Base-by-base conservation (phyloP, 352 stramenopile genomes). In the Pythium brachiatum region DNA sequence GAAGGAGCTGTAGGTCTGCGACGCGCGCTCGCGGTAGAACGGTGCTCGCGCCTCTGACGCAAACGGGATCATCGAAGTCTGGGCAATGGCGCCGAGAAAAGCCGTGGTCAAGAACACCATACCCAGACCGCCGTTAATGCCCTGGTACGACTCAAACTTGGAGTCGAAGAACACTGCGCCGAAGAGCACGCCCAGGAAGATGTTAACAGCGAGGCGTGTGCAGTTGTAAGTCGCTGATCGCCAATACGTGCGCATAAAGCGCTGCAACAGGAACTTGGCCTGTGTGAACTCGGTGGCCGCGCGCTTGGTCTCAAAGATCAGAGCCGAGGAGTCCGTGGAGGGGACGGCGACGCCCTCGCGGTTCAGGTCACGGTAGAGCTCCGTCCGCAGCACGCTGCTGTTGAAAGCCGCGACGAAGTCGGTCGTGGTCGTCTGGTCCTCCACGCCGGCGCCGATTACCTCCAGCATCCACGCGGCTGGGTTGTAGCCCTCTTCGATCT, bases 21-120 rank as follows among this genome's bases (percentile, higher is more conserved):
- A 77, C 12, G 81, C 77, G 32, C 90, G 83, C 68, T 97, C 88
- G 11, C 86, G 66, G 74, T 97, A 97, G 52, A 92, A 98, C 25
- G 87, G 16, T 2, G 43, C 26, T 20, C 92, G 79, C 50, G 97
- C 87, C 44, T 83, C 73, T 48, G 85, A 76, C 38, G 94, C 75
- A 12, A 96, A 64, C 9, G 85, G 75, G 4, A 97, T 51, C 15
- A 86, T 72, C 1, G 64, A 83, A 39, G 89, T 74, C 46, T 95
- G 75, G 32, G 75, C 78, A 13, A 91, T 82, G 46, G 95, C 71
- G 36, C 77, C 71, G 25, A 91, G 80, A 53, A 97, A 97, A 15
- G 92, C n/a, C 12, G 89, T 85, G 7, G 83, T 79, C 15, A 90
- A 72, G 66, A 93, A 97, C 27, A 97, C 85, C 34, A 96, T 81